Base-by-base conservation (phyloP, 148 eudicot species). In the Vaccinium darrowii region DNA sequence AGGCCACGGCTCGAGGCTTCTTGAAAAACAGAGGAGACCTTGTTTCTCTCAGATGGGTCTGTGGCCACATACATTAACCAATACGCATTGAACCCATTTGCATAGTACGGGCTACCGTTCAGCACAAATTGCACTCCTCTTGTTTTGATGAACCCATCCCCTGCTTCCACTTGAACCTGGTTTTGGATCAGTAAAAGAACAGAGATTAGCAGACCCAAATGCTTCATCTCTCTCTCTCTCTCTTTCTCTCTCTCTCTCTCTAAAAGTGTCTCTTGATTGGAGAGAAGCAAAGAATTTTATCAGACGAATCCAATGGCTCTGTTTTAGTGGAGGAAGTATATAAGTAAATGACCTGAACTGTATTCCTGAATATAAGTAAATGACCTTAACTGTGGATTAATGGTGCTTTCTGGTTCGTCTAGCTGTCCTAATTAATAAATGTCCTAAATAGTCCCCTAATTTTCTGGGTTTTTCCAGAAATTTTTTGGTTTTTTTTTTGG, bases 21-120 rank as follows among this genome's bases (percentile, higher is more conserved):
- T 87, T 87, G 72, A 47, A 94, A 88, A 15, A 84, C 90, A 52
- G 71, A 77, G 12, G 94, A 86, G 23, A 93, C 88, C 81, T 85
- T 88, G 51, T 50, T 57, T 83, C 95, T 86, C 25, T 87, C 76
- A 9, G 91, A 84, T 7, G 89, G 88, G 27, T 93, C 90, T 5
- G 89, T 83, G 13, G 93, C 93, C 47, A 88, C 83, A 25, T 80
- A 85, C 98, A 95, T 93, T 69, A 95, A 74, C 98, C 98, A 95
- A 52, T 95, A 95, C 19, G 98, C 89, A 86, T 95, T 93, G 85
- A 95, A 93, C 21, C 98, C 98, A 87, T 93, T 91, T 81, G 84
- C 87, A 33, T 91, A 91, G 65, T 87, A 95, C 47, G 90, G 86
- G 3, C 67, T 80, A 8, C 91, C 96, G 60, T 92, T 92, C 54